Conservation (phyloP, 129 eudicot species). For the Flaveria linearis region DNA sequence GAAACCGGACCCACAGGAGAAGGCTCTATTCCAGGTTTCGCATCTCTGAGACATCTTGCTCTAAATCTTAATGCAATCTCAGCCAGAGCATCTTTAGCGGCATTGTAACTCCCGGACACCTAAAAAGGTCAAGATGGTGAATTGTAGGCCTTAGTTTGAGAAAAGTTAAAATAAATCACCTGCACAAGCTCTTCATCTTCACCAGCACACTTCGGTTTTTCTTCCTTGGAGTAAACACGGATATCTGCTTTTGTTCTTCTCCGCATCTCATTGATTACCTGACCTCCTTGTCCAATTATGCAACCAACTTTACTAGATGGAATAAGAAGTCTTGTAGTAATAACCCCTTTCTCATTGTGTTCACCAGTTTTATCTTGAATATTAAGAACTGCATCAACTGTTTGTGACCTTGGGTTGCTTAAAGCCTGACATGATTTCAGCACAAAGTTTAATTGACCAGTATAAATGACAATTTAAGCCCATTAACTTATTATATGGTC, state of each 20-base stretch:
- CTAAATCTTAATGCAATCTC: constrained; percentile 79
- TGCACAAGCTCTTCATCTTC: constrained; percentile 92
- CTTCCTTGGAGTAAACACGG: constrained; percentile 78
- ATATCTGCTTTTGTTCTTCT: constrained; percentile 83
- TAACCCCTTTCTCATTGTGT: constrained; percentile 56
- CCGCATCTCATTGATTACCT: constrained; percentile 80
- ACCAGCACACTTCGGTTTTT: constrained; percentile 67
- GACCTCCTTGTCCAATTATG: constrained; percentile 88
- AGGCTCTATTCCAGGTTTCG: constrained; percentile 51
- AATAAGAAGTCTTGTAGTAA: constrained; percentile 68
- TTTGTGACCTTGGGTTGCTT: constrained; percentile 67
- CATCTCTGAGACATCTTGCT: constrained; percentile 69
- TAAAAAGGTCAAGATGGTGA: constrained; percentile 24
- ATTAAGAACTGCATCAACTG: constrained; percentile 75
- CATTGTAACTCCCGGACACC: constrained; percentile 68
- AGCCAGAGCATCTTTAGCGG: constrained; percentile 68
- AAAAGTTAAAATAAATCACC: constrained; percentile 36
- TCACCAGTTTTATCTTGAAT: constrained; percentile 78
- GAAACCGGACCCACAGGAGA: constrained; percentile 33
- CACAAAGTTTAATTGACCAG: constrained; percentile 1
- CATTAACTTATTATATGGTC: neutral
- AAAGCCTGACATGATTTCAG: constrained; percentile 49
- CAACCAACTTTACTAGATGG: constrained; percentile 88
- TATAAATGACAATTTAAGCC: neutral
- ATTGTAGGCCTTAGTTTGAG: neutral